Conservation (phyloP, 768 basidiomycete species). For the Boletus speciosus region DNA sequence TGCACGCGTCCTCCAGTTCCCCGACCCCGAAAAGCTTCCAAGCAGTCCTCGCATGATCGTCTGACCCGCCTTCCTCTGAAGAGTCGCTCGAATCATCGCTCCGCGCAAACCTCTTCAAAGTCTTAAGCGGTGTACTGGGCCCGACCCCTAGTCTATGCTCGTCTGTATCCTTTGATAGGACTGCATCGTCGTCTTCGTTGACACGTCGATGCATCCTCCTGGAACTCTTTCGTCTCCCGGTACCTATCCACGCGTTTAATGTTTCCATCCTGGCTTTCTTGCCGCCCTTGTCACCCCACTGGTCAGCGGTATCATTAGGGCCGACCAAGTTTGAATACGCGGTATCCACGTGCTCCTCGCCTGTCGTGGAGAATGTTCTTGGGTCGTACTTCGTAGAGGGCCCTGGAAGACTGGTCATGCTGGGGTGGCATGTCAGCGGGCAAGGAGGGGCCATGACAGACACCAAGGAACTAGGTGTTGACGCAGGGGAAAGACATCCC, state of each 20-base stretch:
- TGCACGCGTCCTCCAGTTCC: constrained; percentile 20
- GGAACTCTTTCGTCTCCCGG: constrained; percentile 25
- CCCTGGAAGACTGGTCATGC: constrained; percentile 16
- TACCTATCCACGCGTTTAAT: constrained; percentile 44
- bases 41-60: constrained; percentile 54
- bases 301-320: constrained; percentile 44
- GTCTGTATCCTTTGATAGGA: background rate
- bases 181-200: constrained; percentile 13
- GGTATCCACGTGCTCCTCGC: constrained; percentile 41
- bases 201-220: constrained; percentile 34
- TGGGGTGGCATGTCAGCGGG: constrained; percentile 13
- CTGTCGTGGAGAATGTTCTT: background rate
- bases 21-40: constrained; percentile 50
- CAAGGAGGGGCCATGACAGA: constrained; percentile 26
- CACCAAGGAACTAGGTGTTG: constrained; percentile 3
- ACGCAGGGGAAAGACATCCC: constrained; percentile 40
- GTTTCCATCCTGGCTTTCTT: constrained; percentile 41
- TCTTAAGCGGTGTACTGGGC: background rate
- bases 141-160: background rate
- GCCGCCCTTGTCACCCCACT: constrained; percentile 54
- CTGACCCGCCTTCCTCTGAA: constrained; percentile 39
- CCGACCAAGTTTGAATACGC: constrained; percentile 67
- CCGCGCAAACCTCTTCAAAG: constrained; percentile 9
- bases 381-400: constrained; percentile 14
- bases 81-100: constrained; percentile 44